These are phyloP conservation scores for Aspergillus floridensis DNA, from an alignment of 2,329 filamentous ascomycete genomes.

Conservation along the genomic window DNA sequence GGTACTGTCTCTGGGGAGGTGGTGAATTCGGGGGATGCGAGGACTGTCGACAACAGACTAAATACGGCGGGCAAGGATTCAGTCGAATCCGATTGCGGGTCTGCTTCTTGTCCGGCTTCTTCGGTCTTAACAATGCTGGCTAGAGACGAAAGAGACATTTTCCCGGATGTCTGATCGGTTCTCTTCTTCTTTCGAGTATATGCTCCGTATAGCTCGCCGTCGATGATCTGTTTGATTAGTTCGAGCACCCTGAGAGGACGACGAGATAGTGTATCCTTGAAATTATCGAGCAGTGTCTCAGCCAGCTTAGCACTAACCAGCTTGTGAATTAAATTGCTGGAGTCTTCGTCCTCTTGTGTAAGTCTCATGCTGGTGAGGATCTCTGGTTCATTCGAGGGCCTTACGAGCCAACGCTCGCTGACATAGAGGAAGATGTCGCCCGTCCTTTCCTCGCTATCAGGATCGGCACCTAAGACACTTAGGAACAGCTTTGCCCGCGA, in stretches of 20 bases:
- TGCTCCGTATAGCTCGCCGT: conserved; percentile 32
- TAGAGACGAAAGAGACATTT: conserved; percentile 36
- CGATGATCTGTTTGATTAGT: conserved; percentile 42
- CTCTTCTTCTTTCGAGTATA: conserved; percentile 10
- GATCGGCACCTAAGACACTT: conserved; percentile 37
- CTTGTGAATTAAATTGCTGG: conserved; percentile 33
- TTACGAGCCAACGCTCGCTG: conserved; percentile 42
- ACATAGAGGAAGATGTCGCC: conserved; percentile 44
- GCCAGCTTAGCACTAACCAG: conserved; percentile 42
- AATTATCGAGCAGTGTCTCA: conserved; percentile 42
- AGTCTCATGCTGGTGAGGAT: conserved; percentile 14
- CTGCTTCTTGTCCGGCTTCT: conserved; percentile 13
- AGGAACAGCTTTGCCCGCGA: conserved; percentile 38
- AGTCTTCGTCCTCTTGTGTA: conserved; percentile 21
- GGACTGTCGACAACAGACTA: conserved; percentile 43
- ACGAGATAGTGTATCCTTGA: conserved; percentile 43
- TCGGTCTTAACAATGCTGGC: conserved; percentile 32
- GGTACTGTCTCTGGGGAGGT: conserved; percentile 29
- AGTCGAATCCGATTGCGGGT: conserved; percentile 24
- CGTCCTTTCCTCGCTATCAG: conserved; percentile 40
- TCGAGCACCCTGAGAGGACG: conserved; percentile 40
- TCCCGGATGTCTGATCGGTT: conserved; percentile 13
- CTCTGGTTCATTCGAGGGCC: conserved; percentile 14
- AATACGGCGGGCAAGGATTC: conserved; percentile 43
- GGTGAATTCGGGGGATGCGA: conserved; percentile 42